phyloP scores from a whole-genome alignment of 2,329 filamentous ascomycete genomes.

The Cercospora berteroae region DNA sequence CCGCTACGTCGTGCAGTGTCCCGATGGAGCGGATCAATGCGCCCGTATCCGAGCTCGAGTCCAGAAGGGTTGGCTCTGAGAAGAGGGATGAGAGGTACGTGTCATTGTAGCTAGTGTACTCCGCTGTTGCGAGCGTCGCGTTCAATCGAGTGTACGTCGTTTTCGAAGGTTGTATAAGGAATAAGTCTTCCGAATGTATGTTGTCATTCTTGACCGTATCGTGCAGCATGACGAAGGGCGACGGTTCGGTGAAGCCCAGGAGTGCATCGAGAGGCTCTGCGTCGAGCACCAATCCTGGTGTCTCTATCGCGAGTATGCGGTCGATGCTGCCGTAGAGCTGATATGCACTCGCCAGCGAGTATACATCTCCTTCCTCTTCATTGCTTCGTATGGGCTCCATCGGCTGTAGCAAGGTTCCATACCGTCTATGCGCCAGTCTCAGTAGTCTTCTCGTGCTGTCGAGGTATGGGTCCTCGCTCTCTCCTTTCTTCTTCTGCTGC shows the following conservation, averaged over 20 bases:
- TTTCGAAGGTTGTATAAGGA: constrained; percentile 32
- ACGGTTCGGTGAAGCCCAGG: constrained; percentile 34
- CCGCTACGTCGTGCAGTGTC: constrained; percentile 30
- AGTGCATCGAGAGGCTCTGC: constrained; percentile 46
- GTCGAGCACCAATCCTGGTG: constrained; percentile 48
- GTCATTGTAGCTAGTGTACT: constrained; percentile 26
- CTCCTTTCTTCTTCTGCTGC: constrained; percentile 34
- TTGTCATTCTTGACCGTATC: constrained; percentile 30
- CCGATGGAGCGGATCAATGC: constrained; percentile 35
- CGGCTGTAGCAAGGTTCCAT: constrained; percentile 46
- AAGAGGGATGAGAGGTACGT: constrained; percentile 36
- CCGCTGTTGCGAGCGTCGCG: constrained; percentile 17
- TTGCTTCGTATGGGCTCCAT: constrained; percentile 40
- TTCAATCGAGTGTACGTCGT: constrained; percentile 22
- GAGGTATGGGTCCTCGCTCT: constrained; percentile 43
- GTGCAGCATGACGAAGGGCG: constrained; percentile 35
- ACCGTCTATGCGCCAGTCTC: constrained; percentile 46
- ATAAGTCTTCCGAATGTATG: constrained; percentile 37
- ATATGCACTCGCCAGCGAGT: constrained; percentile 48
- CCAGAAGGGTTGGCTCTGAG: constrained; percentile 30
- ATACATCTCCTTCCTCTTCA: constrained; percentile 30
- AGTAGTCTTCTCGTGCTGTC: constrained; percentile 47
- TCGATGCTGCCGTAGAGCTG: constrained; percentile 45
- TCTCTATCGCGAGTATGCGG: constrained; percentile 46
- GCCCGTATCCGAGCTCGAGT: constrained; percentile 26